These are phyloP conservation scores for Phaeosphaeriaceae sp. DNA, from an alignment of 2,329 filamentous ascomycete genomes.

Conservation along the genomic window DNA sequence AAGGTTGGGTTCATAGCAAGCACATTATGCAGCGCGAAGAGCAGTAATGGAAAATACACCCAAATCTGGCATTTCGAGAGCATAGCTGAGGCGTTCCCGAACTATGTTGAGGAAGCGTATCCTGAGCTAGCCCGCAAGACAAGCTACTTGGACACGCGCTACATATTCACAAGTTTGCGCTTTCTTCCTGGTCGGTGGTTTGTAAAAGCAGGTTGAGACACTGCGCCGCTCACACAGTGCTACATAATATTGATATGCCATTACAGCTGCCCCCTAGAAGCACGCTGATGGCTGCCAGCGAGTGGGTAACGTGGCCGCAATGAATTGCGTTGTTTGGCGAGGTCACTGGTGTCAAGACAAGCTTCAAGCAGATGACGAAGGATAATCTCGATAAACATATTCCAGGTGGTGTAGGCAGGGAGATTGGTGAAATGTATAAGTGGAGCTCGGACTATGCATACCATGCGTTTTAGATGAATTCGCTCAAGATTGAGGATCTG, in stretches of 20 bases:
- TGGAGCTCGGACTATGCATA: conserved; percentile 43
- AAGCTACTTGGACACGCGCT: conserved; percentile 27
- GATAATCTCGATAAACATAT: conserved; percentile 25
- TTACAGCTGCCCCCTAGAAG: conserved; percentile 24
- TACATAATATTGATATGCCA: not conserved
- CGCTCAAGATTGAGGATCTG: conserved; percentile 17
- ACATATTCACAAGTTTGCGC: conserved; percentile 31
- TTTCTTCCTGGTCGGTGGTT: conserved; percentile 22
- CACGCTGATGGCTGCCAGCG: conserved; percentile 32
- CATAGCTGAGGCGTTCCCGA: conserved; percentile 33
- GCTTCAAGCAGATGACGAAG: conserved; percentile 23
- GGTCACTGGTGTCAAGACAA: conserved; percentile 23
- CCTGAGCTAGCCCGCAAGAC: conserved; percentile 27
- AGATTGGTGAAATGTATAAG: conserved; percentile 37
- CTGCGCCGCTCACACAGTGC: not conserved
- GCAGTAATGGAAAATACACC: conserved; percentile 29
- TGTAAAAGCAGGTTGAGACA: conserved; percentile 20
- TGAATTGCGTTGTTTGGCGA: conserved; percentile 32
- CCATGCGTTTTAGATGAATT: conserved; percentile 35
- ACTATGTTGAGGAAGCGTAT: conserved; percentile 27
- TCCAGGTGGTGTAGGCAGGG: conserved; percentile 30
- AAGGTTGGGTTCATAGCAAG: conserved; percentile 28
- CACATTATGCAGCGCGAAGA: conserved; percentile 29
- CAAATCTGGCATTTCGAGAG: conserved; percentile 38
- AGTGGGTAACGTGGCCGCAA: conserved; percentile 26